Evolutionary conservation across 139 green algal genomes (phyloP).

Genomic region (Edaphochlamys debaryana): DNA sequence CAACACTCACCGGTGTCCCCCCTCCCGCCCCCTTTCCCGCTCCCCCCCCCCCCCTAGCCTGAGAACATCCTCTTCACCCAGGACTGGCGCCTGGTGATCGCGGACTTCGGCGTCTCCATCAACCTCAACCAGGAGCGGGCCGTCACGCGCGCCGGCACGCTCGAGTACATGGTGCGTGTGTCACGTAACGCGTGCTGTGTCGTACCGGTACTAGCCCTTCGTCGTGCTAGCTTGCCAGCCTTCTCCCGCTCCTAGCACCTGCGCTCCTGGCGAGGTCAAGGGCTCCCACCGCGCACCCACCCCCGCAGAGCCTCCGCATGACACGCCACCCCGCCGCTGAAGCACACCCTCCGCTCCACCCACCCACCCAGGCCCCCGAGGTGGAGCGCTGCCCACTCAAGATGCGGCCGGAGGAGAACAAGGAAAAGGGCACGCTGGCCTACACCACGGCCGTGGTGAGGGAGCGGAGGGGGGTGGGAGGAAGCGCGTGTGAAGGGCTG

Average conservation of each 20-base stretch:
- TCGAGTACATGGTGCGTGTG: background rate
- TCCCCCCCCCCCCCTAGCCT: background rate
- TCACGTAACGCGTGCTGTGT: too few relatives aligned
- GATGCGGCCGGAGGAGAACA: conserved; percentile 42
- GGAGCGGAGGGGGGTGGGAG: too few relatives aligned
- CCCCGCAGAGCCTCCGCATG: too few relatives aligned
- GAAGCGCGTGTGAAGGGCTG: too few relatives aligned
- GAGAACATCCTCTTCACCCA: conserved; percentile 37
- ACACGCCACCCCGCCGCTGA: too few relatives aligned
- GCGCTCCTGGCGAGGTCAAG: too few relatives aligned
- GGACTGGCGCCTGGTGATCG: conserved; percentile 31
- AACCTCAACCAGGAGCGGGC: conserved; percentile 35
- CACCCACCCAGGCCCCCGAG: too few relatives aligned
- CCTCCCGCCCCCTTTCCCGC: too few relatives aligned
- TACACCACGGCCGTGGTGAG: conserved; percentile 32
- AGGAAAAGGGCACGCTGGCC: conserved; percentile 18
- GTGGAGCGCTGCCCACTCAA: conserved; percentile 49
- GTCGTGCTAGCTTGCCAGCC: background rate
- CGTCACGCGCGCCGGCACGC: conserved; percentile 25
- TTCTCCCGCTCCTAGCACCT: background rate
- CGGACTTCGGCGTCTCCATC: conserved; percentile 32
- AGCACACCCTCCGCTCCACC: too few relatives aligned
- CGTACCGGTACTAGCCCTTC: too few relatives aligned
- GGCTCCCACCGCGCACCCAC: too few relatives aligned
- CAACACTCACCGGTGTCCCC: too few relatives aligned